phyloP scores from a whole-genome alignment of 1,139 yeast genomes.

The Debaryomyces udenii region DNA sequence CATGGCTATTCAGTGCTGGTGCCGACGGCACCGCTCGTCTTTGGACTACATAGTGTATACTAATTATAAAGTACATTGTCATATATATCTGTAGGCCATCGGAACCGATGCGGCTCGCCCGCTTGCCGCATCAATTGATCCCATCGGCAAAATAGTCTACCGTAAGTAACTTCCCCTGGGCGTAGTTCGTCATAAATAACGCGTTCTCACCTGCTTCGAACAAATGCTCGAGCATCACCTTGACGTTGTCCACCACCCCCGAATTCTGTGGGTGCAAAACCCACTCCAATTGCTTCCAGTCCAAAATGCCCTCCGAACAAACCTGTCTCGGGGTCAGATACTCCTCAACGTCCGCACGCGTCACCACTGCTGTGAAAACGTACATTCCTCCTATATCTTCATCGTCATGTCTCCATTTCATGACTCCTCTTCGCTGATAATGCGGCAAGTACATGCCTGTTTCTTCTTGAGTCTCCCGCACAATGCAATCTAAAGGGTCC shows the following conservation, averaged over 20 bases:
- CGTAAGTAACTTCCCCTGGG: slow-evolving; percentile 12
- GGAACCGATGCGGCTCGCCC: background rate
- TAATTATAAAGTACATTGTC: too few relatives aligned
- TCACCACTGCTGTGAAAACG: slow-evolving; percentile 42
- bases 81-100: background rate
- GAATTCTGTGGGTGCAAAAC: slow-evolving; percentile 38
- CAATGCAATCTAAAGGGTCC: slow-evolving; percentile 42
- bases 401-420: slow-evolving; percentile 40
- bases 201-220: slow-evolving; percentile 27
- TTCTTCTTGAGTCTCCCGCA: slow-evolving; percentile 49
- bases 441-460: slow-evolving; percentile 40
- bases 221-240: slow-evolving; percentile 30
- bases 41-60: slow-evolving; percentile 72
- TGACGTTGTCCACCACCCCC: slow-evolving; percentile 49
- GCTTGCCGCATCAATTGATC: background rate
- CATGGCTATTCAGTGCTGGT: slow-evolving; percentile 98
- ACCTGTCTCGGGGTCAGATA: slow-evolving; percentile 31
- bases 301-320: slow-evolving; percentile 47
- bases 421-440: slow-evolving; percentile 38
- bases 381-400: slow-evolving; percentile 43
- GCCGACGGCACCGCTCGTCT: slow-evolving; percentile 96
- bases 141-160: slow-evolving; percentile 7
- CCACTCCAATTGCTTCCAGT: slow-evolving; percentile 49
- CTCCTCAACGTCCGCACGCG: slow-evolving; percentile 25
- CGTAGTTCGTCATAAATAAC: slow-evolving; percentile 26